phyloP scores from a whole-genome alignment of 306 rosid genomes.

The Lathyrus sativus region DNA sequence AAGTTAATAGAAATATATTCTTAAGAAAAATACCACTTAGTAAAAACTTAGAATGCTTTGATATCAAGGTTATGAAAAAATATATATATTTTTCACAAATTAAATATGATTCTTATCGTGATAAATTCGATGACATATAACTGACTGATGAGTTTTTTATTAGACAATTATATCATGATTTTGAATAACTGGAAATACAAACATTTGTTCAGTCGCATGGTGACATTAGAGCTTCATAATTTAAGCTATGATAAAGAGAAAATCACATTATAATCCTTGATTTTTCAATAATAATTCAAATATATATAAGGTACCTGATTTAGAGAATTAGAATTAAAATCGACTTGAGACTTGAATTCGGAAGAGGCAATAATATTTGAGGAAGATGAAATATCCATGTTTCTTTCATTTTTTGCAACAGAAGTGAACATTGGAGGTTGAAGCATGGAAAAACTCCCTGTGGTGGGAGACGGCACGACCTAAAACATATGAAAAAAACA shows the following conservation, averaged over 20 bases:
- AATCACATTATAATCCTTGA: neutral
- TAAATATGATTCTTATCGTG: too few relatives aligned
- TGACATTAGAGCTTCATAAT: too few relatives aligned
- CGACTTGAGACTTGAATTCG: constrained; percentile 38
- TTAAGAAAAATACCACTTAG: constrained; percentile 15
- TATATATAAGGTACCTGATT: constrained; percentile 51
- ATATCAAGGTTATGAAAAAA: too few relatives aligned
- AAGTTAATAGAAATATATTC: constrained; percentile 20
- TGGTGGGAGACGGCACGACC: constrained; percentile 87
- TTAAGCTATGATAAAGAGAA: neutral
- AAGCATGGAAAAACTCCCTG: constrained; percentile 59
- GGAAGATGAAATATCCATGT: constrained; percentile 11
- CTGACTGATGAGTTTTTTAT: too few relatives aligned
- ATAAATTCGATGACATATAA: too few relatives aligned
- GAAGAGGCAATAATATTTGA: constrained; percentile 37
- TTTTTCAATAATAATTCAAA: neutral
- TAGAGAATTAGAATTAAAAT: constrained; percentile 35
- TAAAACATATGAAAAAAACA: constrained; percentile 15
- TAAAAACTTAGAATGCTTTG: constrained; percentile 2
- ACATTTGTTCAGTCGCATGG: too few relatives aligned
- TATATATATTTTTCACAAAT: too few relatives aligned
- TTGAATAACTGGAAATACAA: too few relatives aligned
- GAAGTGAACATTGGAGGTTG: constrained; percentile 42
- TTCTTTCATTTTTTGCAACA: constrained; percentile 37
- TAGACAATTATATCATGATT: too few relatives aligned